Conservation (phyloP, 306 rosid genomes). For the Spatholobus suberectus region DNA sequence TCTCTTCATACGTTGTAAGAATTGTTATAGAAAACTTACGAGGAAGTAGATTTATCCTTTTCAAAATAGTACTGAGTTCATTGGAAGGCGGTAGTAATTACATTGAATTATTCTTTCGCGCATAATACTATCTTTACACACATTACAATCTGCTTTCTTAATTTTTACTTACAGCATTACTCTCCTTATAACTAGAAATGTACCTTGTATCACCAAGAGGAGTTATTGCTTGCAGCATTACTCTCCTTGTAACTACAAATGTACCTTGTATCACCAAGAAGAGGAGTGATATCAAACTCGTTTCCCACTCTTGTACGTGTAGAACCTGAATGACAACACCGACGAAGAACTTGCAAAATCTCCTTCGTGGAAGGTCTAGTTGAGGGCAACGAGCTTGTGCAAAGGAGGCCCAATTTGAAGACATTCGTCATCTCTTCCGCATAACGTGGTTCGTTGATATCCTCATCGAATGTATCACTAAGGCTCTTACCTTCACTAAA, state of each 20-base stretch:
- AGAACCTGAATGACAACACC: constrained; percentile 43
- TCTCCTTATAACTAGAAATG: constrained; percentile 60
- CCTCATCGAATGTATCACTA: constrained; percentile 60
- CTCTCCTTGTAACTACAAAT: constrained; percentile 63
- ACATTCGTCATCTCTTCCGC: constrained; percentile 63
- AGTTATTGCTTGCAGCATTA: constrained; percentile 38
- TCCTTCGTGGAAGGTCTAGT: constrained; percentile 74
- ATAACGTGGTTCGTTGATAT: constrained; percentile 56
- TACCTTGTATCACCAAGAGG: constrained; percentile 55
- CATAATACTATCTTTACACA: neutral
- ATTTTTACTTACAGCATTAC: constrained; percentile 31
- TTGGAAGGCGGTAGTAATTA: neutral
- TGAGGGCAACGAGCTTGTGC: constrained; percentile 70
- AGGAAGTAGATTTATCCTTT: neutral
- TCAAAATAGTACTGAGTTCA: neutral
- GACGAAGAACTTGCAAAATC: constrained; percentile 70
- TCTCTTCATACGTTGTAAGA: neutral
- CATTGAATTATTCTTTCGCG: neutral
- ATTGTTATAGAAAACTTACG: neutral
- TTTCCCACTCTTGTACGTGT: constrained; percentile 44
- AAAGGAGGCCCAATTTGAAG: constrained; percentile 78
- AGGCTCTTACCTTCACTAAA: constrained; percentile 59
- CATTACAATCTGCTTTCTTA: constrained; percentile 45
- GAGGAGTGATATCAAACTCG: constrained; percentile 65
- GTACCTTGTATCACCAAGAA: constrained; percentile 58